Percentiles rank a stretch among this genome's conserved stretches.
phyloP scores from a whole-genome alignment of 177 flowering plant genomes.

The Vitis hybrid region DNA sequence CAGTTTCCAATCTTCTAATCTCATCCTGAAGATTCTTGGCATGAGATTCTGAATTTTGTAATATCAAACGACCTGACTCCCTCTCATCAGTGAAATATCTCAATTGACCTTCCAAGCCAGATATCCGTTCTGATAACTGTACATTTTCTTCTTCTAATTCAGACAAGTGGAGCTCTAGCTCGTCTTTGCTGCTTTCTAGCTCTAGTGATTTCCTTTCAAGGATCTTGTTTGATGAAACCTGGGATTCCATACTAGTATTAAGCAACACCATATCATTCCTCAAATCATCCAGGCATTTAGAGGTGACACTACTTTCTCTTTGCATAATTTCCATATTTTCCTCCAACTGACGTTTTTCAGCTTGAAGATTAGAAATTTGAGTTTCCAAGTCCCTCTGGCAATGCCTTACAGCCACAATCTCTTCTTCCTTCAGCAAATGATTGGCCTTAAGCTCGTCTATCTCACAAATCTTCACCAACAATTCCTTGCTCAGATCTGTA shows the following conservation, averaged over 20 bases:
- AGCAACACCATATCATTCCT: constrained; percentile 3
- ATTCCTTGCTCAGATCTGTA: background rate
- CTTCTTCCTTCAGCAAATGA: constrained; percentile 1
- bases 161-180: constrained; percentile 16
- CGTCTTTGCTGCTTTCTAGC: constrained; percentile 12
- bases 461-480: background rate
- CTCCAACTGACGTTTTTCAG: constrained; percentile 13
- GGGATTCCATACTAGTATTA: constrained; percentile 8
- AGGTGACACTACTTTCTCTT: constrained; percentile 6
- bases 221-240: constrained; percentile 12
- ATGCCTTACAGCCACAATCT: background rate
- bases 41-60: constrained; percentile 12
- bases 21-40: constrained; percentile 16
- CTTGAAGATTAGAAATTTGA: constrained; percentile 7
- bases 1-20: constrained; percentile 7
- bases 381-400: background rate
- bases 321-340: constrained; percentile 7
- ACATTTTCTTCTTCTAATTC: constrained; percentile 21
- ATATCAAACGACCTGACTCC: constrained; percentile 16
- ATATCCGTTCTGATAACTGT: constrained; percentile 17
- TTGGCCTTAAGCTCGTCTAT: background rate
- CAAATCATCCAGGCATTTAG: constrained; percentile 4
- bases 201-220: constrained; percentile 14
- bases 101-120: constrained; percentile 21
- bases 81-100: constrained; percentile 19